Percentiles rank a stretch among this genome's conserved stretches.
Conservation (phyloP, 306 rosid genomes). For the Cicer bijugum region DNA sequence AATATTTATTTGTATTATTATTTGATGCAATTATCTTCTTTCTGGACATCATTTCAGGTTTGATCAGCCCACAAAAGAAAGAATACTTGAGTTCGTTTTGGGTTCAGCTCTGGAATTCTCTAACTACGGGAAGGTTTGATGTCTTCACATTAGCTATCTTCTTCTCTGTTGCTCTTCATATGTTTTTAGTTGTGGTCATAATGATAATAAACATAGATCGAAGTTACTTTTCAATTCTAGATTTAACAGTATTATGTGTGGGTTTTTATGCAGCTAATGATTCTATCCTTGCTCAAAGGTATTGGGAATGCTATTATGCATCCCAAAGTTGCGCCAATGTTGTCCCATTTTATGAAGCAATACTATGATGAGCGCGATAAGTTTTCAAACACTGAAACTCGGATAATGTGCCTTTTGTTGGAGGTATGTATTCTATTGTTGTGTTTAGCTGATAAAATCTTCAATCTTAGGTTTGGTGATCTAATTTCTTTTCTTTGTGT, state of each 20-base stretch:
- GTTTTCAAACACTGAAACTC: constrained; percentile 65
- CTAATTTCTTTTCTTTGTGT: constrained; percentile 40
- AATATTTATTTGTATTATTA: not conserved
- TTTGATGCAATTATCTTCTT: too few species aligned
- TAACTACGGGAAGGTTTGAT: constrained; percentile 81
- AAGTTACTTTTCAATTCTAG: constrained; percentile 20
- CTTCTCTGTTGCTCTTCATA: constrained; percentile 6
- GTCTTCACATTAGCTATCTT: constrained; percentile 26
- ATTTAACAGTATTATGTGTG: constrained; percentile 14
- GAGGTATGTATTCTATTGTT: constrained; percentile 59
- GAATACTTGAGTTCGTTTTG: constrained; percentile 71
- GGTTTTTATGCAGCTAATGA: constrained; percentile 57
- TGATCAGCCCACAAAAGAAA: constrained; percentile 70
- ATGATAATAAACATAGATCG: not conserved
- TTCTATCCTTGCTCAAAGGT: constrained; percentile 81
- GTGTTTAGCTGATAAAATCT: constrained; percentile 13
- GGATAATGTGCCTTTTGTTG: constrained; percentile 74
- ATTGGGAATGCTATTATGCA: constrained; percentile 64
- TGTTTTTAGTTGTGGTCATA: constrained; percentile 17
- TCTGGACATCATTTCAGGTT: constrained; percentile 60
- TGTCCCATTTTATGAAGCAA: constrained; percentile 59
- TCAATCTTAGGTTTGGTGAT: constrained; percentile 39
- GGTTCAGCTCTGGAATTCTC: constrained; percentile 67
- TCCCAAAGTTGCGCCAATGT: constrained; percentile 57
- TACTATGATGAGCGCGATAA: constrained; percentile 46